These are phyloP conservation scores for Arachnomyces sp. DNA, from an alignment of 2,329 filamentous ascomycete species.

Conservation along the genomic window DNA sequence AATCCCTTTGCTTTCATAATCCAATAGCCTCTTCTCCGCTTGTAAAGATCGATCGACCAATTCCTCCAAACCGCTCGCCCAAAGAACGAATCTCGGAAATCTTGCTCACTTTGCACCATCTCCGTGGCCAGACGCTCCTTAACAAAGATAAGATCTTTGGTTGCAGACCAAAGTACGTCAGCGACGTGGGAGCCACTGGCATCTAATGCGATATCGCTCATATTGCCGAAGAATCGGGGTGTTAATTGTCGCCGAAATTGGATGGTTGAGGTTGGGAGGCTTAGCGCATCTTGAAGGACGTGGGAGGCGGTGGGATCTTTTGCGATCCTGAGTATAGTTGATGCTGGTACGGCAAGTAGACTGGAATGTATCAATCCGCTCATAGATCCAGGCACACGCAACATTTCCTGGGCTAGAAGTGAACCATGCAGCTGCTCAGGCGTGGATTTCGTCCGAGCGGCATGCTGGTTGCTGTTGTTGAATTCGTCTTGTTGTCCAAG, in stretches of 20 bases:
- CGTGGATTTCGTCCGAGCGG: slow-evolving; percentile 37
- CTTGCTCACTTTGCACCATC: slow-evolving; percentile 51
- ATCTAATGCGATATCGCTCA: slow-evolving; percentile 55
- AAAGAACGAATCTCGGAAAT: slow-evolving; percentile 55
- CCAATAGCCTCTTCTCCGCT: slow-evolving; percentile 57
- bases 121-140: slow-evolving; percentile 61
- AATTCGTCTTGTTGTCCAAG: slow-evolving; percentile 42
- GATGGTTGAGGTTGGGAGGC: slow-evolving; percentile 43
- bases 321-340: slow-evolving; percentile 57
- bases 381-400: slow-evolving; percentile 63
- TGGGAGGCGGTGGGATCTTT: slow-evolving; percentile 53
- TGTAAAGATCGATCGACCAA: slow-evolving; percentile 67
- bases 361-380: slow-evolving; percentile 65
- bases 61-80: slow-evolving; percentile 66
- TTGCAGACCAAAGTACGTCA: slow-evolving; percentile 59
- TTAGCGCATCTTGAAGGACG: slow-evolving; percentile 57
- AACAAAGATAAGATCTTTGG: slow-evolving; percentile 57
- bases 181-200: slow-evolving; percentile 60
- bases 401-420: slow-evolving; percentile 71
- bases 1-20: slow-evolving; percentile 51
- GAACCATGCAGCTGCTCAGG: slow-evolving; percentile 67
- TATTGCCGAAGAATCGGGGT: slow-evolving; percentile 54
- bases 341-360: slow-evolving; percentile 53
- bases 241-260: slow-evolving; percentile 58
- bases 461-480: slow-evolving; percentile 42